A percentile compares a stretch with the other conserved stretches of the same genome.
These are phyloP conservation scores for Dioscorea alata DNA, from an alignment of 106 monocot species.

Conservation along the genomic window DNA sequence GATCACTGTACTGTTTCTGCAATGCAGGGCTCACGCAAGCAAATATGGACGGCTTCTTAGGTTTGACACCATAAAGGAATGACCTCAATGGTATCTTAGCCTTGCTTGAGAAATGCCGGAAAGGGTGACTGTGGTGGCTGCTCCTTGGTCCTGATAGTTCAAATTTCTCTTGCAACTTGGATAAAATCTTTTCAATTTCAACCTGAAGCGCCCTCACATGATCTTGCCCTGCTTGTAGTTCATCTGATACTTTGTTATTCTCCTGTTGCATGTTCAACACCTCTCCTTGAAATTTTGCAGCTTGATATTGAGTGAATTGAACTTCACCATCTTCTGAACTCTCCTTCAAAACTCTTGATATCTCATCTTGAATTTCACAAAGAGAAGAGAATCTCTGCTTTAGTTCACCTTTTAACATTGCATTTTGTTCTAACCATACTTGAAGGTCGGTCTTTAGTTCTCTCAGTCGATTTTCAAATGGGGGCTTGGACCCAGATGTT, in stretches of 20 bases:
- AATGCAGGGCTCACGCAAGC: slow-evolving; percentile 62
- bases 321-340: slow-evolving; percentile 23
- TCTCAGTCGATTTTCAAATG: slow-evolving; percentile 38
- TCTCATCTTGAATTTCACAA: slow-evolving; percentile 52
- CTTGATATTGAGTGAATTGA: slow-evolving; percentile 53
- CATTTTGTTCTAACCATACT: slow-evolving; percentile 76
- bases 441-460: slow-evolving; percentile 58
- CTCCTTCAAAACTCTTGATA: slow-evolving; percentile 31
- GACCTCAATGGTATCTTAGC: slow-evolving; percentile 46
- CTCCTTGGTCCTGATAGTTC: slow-evolving; percentile 25
- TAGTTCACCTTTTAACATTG: slow-evolving; percentile 45
- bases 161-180: slow-evolving; percentile 28
- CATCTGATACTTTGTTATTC: slow-evolving; percentile 69
- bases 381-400: slow-evolving; percentile 52
- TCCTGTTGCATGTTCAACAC: slow-evolving; percentile 76
- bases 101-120: slow-evolving; percentile 28
- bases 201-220: slow-evolving; percentile 40
- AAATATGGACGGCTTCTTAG: slow-evolving; percentile 73
- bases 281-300: slow-evolving; percentile 77
- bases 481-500: slow-evolving; percentile 16
- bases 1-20: slow-evolving; percentile 60
- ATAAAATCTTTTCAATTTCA: slow-evolving; percentile 46
- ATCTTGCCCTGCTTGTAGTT: slow-evolving; percentile 56
- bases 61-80: slow-evolving; percentile 66
- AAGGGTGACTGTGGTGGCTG: slow-evolving; percentile 18